Conservation (phyloP, 2,329 filamentous ascomycete genomes). For the Pseudogymnoascus sp. region DNA sequence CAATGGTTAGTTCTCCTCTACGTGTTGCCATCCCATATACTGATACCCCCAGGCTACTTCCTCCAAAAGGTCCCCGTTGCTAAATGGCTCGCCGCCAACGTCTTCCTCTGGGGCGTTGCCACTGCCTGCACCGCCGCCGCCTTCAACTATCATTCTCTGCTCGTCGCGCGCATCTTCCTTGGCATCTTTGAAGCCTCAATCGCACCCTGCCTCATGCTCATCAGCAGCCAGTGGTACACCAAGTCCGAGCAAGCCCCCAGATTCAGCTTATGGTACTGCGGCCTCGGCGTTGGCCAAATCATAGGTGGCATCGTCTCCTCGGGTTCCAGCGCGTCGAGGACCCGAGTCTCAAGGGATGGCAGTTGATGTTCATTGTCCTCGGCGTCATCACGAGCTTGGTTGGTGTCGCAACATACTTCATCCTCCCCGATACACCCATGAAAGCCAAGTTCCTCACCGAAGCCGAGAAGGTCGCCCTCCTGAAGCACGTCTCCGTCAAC, state of each 20-base stretch:
- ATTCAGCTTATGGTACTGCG: constrained; percentile 56
- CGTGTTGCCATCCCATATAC: not conserved
- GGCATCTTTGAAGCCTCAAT: constrained; percentile 57
- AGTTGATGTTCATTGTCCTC: constrained; percentile 45
- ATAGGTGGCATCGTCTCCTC: constrained; percentile 41
- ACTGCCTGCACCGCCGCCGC: constrained; percentile 49
- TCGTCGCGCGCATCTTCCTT: constrained; percentile 51
- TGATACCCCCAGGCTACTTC: constrained; percentile 39
- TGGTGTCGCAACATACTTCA: constrained; percentile 35
- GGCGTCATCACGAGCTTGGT: constrained; percentile 41
- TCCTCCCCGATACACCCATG: constrained; percentile 45
- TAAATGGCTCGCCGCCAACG: constrained; percentile 55
- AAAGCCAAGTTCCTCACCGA: constrained; percentile 35
- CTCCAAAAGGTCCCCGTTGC: constrained; percentile 54
- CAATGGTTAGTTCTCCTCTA: constrained; percentile 39
- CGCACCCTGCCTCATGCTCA: constrained; percentile 53
- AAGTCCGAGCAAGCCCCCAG: constrained; percentile 51
- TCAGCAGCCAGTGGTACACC: constrained; percentile 54
- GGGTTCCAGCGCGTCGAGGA: constrained; percentile 46
- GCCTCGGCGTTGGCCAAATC: constrained; percentile 53
- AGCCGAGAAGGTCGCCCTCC: constrained; percentile 37
- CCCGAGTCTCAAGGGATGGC: constrained; percentile 36
- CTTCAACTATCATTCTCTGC: constrained; percentile 45
- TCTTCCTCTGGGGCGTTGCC: constrained; percentile 52
- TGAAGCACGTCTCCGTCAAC: constrained; percentile 48